Base-by-base conservation (phyloP, 2,329 filamentous ascomycete genomes). In the Tolypocladium cylindrosporum region DNA sequence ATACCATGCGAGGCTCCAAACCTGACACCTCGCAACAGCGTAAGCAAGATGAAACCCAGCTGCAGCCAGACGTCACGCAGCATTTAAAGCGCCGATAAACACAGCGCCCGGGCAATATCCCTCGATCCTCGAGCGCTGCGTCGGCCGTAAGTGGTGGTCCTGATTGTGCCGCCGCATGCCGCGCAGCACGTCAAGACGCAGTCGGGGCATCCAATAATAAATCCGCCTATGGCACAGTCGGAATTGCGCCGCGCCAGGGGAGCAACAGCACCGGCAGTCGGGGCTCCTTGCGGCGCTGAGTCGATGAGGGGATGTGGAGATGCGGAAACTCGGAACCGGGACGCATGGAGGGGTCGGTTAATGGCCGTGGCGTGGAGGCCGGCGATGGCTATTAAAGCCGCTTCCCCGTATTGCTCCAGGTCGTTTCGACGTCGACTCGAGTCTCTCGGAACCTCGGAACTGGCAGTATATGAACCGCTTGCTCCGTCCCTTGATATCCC, bases 131-230 rank as follows among this genome's bases (percentile, higher is more conserved):
- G 5, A 21, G 6, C 4, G n/a, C 42, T 4, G 9, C 13, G 42
- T 27, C 42, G 42, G 42, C 42, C 27, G 11, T 13, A 27, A 45
- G 7, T 45, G 42, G 27, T 34, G 45, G 27, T n/a, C 13, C 36
- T 42, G 21, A 51, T 31, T 45, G 42, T 55, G 56, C 56, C 56
- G 56, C 31, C 3, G 52, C 21, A 55, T 55, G 42, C 56, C 56
- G 56, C 56, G 56, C 40, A 10, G 39, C 16, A 11, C 11, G 8
- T 27, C 41, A 13, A 34, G 4, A 34, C 6, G 40, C 37, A 34
- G 27, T 39, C 54, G 24, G 54, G 4, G 8, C 40, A 9, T 19
- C 53, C 21, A 34, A 19, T 42, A 34, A 37, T 54, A 24, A 57
- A 36, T 41, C 24, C 48, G 36, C 48, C 56, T 53, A 42, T 57